Evolutionary conservation across 306 rosid species (phyloP), one percentile per base, ranked within the genome.

Genomic region (Citrullus mucosospermus): DNA sequence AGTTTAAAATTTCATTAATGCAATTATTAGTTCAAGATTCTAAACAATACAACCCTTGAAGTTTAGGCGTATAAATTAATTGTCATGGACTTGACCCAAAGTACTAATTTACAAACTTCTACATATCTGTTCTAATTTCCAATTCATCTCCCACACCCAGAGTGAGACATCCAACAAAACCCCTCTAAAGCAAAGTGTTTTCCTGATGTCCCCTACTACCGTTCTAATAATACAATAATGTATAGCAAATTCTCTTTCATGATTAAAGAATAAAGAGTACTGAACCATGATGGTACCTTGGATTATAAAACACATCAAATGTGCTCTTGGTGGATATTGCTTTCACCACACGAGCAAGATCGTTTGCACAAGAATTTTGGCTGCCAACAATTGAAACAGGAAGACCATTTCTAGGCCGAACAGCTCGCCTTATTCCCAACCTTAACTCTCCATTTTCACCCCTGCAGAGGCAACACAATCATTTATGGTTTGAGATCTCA

Each of bases 381-480:
- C 82, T 92, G 68, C 94, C 88, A 58, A 88, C 81, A 84, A 92
- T 61, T 75, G 98, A 83, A 71, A 90, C 92, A 75, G 98, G 97
- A 87, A 94, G 97, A 80, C 93, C 90, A 75, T 86, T 89, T 87
- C 91, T 85, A 2, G 97, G 98, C 68, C 98, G 87, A 78, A 83
- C 90, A 80, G 96, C 90, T 86, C 96, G 92, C 81, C 97, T 88
- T 81, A 94, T 90, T 76, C 98, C 98, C 92, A 94, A 81, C 76
- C 98, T 90, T 77, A 94, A 86, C 80, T 90, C 98, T 82, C 97
- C 97, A 77, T 88, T 89, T 81, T 89, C 97, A 83, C 98, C 98
- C 91, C 98, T 94, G 75, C 82, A 83, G 73, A 80, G 76, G 75
- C 77, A 82, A 79, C 78, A 78, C 77, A 83, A 78, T 74, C 55